Evolutionary conservation across 176 grass and related monocot species (phyloP), one percentile per base, ranked within the genome.

Genomic region (Tillandsia leiboldiana): DNA sequence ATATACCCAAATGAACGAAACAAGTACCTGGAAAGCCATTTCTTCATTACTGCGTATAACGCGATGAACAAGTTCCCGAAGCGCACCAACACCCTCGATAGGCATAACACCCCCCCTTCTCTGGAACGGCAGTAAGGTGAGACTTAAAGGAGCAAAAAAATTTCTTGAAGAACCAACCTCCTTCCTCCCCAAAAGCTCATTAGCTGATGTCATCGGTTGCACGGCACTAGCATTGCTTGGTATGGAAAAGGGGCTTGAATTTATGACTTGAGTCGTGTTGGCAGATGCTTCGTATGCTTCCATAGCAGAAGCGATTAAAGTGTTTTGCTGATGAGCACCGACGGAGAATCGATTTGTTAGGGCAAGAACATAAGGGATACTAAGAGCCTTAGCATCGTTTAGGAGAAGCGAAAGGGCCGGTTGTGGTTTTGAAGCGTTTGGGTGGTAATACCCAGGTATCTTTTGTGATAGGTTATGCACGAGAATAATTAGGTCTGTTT

Each of bases 381-480:
- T 69, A 75, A 89, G 65, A 76, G 73, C 78, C 79, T 79, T 96
- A 12, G 73, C 86, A 80, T 96, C 93, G 80, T 92, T 83, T 73
- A 96, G 82, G 29, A 96, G 72, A 63, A 92, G 79, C 72, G 88
- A 92, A 54, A 96, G 82, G 75, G 87, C 87, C 77, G 91, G 80
- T 49, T 82, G 79, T 65, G 76, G 72, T 26, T 1, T 67, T 68
- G 80, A 90, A 79, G 67, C 33, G 29, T 76, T 86, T 52, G 77
- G 56, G 24, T 81, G 83, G 76, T 84, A 57, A 72, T 85, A 80
- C 57, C 71, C 73, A 9, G 86, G 81, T 77, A 92, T 84, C 79
- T 74, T 77, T 64, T 89, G 89, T 83, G 92, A 90, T 77, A 96
- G 78, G 70, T 96, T 92, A 86, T 96, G 92, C 76, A 96, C 92